phyloP scores from a whole-genome alignment of 2,329 filamentous ascomycete genomes.

The Plectosphaerella cucumerina region DNA sequence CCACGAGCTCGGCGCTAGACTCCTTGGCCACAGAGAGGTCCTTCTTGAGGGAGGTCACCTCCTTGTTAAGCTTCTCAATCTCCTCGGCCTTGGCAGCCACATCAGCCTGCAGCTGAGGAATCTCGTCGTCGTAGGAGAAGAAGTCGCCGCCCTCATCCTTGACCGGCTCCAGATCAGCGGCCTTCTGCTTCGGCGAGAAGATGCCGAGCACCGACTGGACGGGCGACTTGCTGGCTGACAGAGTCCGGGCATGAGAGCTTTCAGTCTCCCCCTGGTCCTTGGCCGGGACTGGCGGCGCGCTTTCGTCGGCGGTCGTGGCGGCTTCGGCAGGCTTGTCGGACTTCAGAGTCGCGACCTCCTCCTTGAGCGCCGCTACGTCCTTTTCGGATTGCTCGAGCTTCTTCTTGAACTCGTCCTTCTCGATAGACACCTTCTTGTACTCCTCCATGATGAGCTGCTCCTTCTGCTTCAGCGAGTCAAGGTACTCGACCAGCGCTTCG shows the following conservation, averaged over 20 bases:
- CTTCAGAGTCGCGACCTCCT: conserved; percentile 52
- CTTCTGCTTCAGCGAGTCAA: conserved; percentile 81
- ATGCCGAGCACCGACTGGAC: conserved; percentile 43
- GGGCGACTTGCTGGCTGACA: conserved; percentile 37
- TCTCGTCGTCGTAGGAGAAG: conserved; percentile 88
- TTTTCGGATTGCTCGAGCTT: conserved; percentile 66
- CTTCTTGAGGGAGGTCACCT: conserved; percentile 64
- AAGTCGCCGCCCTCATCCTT: conserved; percentile 60
- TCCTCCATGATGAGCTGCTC: conserved; percentile 93
- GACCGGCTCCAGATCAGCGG: conserved; percentile 26
- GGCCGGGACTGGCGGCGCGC: conserved; percentile 6
- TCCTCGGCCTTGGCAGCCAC: conserved; percentile 66
- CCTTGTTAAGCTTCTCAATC: conserved; percentile 63
- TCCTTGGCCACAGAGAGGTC: conserved; percentile 71
- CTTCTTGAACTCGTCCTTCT: conserved; percentile 76
- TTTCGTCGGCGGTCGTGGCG: conserved; percentile 12
- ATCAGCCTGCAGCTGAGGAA: conserved; percentile 75
- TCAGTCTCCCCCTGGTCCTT: conserved; percentile 19
- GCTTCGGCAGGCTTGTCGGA: conserved; percentile 23
- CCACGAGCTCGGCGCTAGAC: conserved; percentile 61
- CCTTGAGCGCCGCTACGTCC: conserved; percentile 52
- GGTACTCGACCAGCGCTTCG: conserved; percentile 78
- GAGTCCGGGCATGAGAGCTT: conserved; percentile 11
- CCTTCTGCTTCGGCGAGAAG: conserved; percentile 44
- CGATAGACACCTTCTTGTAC: conserved; percentile 77